These are phyloP conservation scores for Calonectria henricotiae DNA, from an alignment of 2,329 filamentous ascomycete genomes.

Conservation along the genomic window DNA sequence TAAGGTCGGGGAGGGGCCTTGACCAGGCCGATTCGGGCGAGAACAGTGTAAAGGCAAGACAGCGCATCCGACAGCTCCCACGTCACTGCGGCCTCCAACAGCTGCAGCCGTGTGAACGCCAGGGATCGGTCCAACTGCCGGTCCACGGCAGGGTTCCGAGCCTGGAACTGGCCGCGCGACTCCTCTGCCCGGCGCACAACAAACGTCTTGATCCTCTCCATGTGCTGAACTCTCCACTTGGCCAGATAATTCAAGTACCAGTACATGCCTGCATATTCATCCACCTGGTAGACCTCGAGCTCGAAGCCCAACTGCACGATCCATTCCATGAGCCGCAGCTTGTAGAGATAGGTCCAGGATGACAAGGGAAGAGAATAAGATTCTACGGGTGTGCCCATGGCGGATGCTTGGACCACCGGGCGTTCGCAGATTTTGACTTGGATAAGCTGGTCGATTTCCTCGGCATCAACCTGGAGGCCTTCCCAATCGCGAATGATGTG, in stretches of 20 bases:
- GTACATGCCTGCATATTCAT: slow-evolving; percentile 92
- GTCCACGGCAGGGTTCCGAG: slow-evolving; percentile 55
- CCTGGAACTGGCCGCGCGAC: slow-evolving; percentile 39
- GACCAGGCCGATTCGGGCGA: slow-evolving; percentile 74
- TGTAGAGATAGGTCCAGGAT: slow-evolving; percentile 92
- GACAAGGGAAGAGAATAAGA: slow-evolving; percentile 82
- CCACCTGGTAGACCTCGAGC: slow-evolving; percentile 87
- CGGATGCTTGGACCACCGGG: slow-evolving; percentile 65
- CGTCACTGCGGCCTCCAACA: slow-evolving; percentile 77
- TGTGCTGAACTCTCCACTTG: slow-evolving; percentile 77
- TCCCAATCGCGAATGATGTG: slow-evolving; percentile 91
- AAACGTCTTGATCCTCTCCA: slow-evolving; percentile 82
- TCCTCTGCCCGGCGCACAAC: slow-evolving; percentile 63
- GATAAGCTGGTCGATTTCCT: slow-evolving; percentile 81
- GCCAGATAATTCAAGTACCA: slow-evolving; percentile 87
- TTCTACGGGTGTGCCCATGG: slow-evolving; percentile 62
- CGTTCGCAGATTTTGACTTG: slow-evolving; percentile 75
- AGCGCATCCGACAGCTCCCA: slow-evolving; percentile 72
- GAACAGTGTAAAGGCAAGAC: slow-evolving; percentile 76
- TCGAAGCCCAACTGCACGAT: slow-evolving; percentile 95
- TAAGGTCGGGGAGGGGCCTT: slow-evolving; percentile 73
- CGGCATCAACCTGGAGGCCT: slow-evolving; percentile 84
- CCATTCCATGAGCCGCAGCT: slow-evolving; percentile 89
- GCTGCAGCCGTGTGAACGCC: slow-evolving; percentile 72
- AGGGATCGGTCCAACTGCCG: slow-evolving; percentile 67